phyloP scores from a whole-genome alignment of 2,329 filamentous ascomycete genomes.

The Fusarium veterinarium region DNA sequence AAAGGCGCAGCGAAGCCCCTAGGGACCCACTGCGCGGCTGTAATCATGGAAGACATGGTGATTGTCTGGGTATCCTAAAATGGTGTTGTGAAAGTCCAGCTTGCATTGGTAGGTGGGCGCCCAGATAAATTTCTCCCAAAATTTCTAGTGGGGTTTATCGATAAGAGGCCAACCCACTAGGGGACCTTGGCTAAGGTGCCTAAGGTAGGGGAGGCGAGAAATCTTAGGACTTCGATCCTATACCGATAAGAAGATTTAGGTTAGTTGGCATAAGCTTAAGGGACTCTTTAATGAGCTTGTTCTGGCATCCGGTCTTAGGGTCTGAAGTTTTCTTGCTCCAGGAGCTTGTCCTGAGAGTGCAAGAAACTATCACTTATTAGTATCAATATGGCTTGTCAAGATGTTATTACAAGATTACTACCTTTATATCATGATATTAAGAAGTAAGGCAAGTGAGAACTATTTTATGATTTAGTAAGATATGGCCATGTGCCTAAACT shows the following conservation, averaged over 20 bases:
- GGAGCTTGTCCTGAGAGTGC: neutral
- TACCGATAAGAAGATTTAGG: neutral
- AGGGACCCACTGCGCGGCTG: constrained; percentile 79
- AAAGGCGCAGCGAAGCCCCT: constrained; percentile 81
- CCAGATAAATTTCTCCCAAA: constrained; percentile 48
- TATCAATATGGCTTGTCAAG: neutral
- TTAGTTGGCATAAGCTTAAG: neutral
- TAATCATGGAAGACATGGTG: constrained; percentile 76
- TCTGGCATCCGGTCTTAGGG: neutral
- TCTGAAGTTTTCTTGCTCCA: neutral
- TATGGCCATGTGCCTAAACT: neutral
- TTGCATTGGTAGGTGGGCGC: constrained; percentile 25
- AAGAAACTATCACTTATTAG: neutral
- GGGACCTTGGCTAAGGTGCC: neutral
- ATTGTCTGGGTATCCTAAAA: constrained; percentile 46
- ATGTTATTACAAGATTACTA: neutral
- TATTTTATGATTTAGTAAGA: neutral
- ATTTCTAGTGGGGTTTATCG: constrained; percentile 56
- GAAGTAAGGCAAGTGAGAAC: neutral
- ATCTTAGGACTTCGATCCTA: neutral
- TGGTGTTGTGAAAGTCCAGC: constrained; percentile 32
- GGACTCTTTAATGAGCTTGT: neutral
- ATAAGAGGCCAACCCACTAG: constrained; percentile 45
- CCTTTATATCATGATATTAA: neutral
- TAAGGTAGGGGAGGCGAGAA: neutral